These are phyloP conservation scores for Penicillium sclerotiorum DNA, from an alignment of 2,329 filamentous ascomycete genomes.

Conservation along the genomic window DNA sequence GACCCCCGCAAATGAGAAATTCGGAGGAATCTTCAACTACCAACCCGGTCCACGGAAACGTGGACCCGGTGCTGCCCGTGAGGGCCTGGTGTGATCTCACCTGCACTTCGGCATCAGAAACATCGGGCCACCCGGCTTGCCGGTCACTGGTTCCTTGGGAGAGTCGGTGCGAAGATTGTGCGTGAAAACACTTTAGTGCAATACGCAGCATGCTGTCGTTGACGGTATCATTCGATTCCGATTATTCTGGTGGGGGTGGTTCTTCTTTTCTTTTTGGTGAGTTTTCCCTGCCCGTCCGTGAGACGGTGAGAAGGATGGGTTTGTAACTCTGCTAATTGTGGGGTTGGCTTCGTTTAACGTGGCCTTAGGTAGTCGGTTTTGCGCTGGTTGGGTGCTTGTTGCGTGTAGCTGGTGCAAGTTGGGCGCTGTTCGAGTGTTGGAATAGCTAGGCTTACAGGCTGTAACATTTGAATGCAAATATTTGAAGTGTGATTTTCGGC, in stretches of 20 bases:
- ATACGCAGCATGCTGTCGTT: conserved; percentile 76
- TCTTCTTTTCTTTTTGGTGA: conserved; percentile 61
- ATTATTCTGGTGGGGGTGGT: conserved; percentile 85
- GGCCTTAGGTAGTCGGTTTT: not conserved
- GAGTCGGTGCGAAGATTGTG: conserved; percentile 94
- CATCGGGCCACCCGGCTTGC: conserved; percentile 57
- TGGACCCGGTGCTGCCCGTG: conserved; percentile 66
- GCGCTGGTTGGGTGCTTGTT: not conserved
- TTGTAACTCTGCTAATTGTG: conserved; percentile 42
- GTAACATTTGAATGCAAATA: too few relatives aligned
- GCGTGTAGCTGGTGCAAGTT: too few relatives aligned
- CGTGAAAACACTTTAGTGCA: conserved; percentile 87
- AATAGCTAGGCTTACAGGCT: too few relatives aligned
- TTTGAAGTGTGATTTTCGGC: too few relatives aligned
- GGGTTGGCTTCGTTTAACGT: conserved; percentile 15
- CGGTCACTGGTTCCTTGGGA: conserved; percentile 66
- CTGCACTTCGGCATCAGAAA: conserved; percentile 91
- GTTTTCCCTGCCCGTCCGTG: conserved; percentile 34
- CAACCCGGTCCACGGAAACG: conserved; percentile 41
- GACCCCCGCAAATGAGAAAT: conserved; percentile 86
- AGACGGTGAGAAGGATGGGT: conserved; percentile 23
- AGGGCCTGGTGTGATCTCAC: conserved; percentile 85
- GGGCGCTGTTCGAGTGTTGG: too few relatives aligned
- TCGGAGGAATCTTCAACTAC: conserved; percentile 89
- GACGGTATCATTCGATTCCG: conserved; percentile 81